Percentiles rank a stretch among this genome's conserved stretches.
phyloP scores from a whole-genome alignment of 371 early-diverging fungal species.

The Apophysomyces trapeziformis region DNA sequence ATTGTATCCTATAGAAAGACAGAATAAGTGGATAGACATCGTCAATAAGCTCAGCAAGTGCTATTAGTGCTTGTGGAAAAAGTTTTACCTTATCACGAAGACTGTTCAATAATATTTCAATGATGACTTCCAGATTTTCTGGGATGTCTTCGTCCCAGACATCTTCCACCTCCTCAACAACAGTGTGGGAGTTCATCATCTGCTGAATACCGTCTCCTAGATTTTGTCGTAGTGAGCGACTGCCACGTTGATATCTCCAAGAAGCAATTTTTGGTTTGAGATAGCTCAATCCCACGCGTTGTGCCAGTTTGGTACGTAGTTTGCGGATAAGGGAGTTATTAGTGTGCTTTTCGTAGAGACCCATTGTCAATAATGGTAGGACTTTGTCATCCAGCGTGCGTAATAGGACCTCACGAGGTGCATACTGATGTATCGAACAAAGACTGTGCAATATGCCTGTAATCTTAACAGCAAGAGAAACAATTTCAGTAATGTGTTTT shows the following conservation, averaged over 20 bases:
- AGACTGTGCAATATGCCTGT: conserved; percentile 71
- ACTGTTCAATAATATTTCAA: conserved; percentile 81
- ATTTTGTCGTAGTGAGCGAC: conserved; percentile 54
- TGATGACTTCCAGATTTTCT: conserved; percentile 73
- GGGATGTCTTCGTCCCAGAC: conserved; percentile 68
- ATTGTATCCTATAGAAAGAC: conserved; percentile 76
- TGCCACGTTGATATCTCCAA: conserved; percentile 81
- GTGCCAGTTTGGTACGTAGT: conserved; percentile 78
- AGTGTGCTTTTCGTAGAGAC: conserved; percentile 57
- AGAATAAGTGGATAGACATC: not conserved
- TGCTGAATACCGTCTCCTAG: conserved; percentile 25
- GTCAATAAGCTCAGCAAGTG: too few species aligned
- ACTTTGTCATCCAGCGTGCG: conserved; percentile 61
- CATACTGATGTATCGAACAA: conserved; percentile 71
- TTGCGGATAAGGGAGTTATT: conserved; percentile 81
- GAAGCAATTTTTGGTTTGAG: conserved; percentile 72
- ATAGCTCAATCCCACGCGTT: conserved; percentile 79
- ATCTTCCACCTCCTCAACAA: conserved; percentile 42
- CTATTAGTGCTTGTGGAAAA: too few species aligned
- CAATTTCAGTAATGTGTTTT: not conserved
- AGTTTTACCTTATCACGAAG: conserved; percentile 73
- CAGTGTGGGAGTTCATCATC: not conserved
- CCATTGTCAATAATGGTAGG: conserved; percentile 54
- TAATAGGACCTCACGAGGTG: conserved; percentile 66
- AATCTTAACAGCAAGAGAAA: conserved; percentile 21